Evolutionary conservation across 2,329 filamentous ascomycete genomes (phyloP).

Genomic region (Trichoderma arundinaceum): DNA sequence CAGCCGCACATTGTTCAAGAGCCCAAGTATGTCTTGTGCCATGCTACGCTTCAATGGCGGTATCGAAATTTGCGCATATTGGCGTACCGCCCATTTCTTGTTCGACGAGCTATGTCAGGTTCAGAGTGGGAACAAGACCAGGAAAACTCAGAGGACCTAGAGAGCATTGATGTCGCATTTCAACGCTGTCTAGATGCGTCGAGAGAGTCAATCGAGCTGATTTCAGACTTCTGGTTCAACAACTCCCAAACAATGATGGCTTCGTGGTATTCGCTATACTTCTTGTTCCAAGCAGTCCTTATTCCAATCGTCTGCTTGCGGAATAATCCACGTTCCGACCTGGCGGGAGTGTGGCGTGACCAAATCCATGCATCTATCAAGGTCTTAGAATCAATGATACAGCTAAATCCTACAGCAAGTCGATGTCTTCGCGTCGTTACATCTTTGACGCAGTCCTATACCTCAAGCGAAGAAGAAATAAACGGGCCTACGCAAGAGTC

Average conservation of each 20-base stretch:
- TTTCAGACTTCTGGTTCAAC: slow-evolving; percentile 1
- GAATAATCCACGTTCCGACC: background rate
- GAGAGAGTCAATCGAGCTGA: slow-evolving; percentile 6
- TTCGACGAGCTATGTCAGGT: slow-evolving; percentile 2
- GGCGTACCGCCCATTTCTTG: slow-evolving; percentile 12
- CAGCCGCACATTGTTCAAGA: background rate
- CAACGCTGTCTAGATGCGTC: slow-evolving; percentile 11
- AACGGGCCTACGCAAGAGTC: slow-evolving; percentile 9
- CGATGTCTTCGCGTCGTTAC: slow-evolving; percentile 4
- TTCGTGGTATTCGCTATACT: slow-evolving; percentile 7
- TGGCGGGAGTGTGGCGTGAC: too few relatives aligned
- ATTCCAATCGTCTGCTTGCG: slow-evolving; percentile 10
- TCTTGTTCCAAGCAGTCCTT: slow-evolving; percentile 11
- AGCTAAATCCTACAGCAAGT: background rate
- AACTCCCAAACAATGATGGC: slow-evolving; percentile 10
- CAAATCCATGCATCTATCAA: too few relatives aligned
- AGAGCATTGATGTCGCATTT: background rate
- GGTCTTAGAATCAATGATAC: too few relatives aligned
- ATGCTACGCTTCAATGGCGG: slow-evolving; percentile 9
- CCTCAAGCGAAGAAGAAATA: slow-evolving; percentile 10
- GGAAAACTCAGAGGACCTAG: too few relatives aligned
- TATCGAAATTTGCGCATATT: slow-evolving; percentile 19
- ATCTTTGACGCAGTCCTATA: slow-evolving; percentile 6
- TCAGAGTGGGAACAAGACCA: slow-evolving; percentile 8
- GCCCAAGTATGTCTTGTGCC: background rate